phyloP scores from a whole-genome alignment of 495 filamentous ascomycete species.

The Penicillium argentinense region DNA sequence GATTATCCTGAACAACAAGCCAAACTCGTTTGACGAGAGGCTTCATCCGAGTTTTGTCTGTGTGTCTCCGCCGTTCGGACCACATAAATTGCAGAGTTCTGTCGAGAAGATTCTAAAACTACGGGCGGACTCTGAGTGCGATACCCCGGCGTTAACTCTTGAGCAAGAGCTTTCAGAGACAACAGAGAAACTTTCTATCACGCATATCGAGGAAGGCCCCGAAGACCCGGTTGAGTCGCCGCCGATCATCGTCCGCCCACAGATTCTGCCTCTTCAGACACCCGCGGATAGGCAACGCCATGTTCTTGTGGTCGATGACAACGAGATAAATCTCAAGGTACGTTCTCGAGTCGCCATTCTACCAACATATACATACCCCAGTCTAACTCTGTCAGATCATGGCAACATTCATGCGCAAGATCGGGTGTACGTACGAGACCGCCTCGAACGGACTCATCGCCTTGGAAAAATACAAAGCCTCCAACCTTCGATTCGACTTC shows the following conservation, averaged over 20 bases:
- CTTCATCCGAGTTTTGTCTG: constrained; percentile 21
- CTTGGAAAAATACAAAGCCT: constrained; percentile 49
- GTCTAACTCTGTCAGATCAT: constrained; percentile 32
- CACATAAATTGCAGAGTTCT: constrained; percentile 30
- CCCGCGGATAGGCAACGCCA: constrained; percentile 22
- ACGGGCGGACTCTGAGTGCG: too few relatives aligned
- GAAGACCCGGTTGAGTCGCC: not conserved
- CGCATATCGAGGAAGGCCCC: too few relatives aligned
- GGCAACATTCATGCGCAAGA: constrained; percentile 54
- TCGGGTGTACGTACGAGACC: constrained; percentile 47
- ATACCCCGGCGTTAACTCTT: too few relatives aligned
- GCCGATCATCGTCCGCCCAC: too few relatives aligned
- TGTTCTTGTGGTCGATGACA: constrained; percentile 51
- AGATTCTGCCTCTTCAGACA: too few relatives aligned
- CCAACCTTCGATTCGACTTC: constrained; percentile 40
- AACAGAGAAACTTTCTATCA: not conserved
- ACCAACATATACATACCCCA: not conserved
- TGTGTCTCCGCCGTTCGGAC: constrained; percentile 37
- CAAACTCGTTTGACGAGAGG: constrained; percentile 1
- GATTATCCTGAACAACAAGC: constrained; percentile 30
- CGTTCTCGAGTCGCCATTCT: not conserved
- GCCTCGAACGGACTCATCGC: constrained; percentile 61
- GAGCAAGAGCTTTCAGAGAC: too few relatives aligned
- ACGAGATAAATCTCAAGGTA: constrained; percentile 50
- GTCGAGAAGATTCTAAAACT: constrained; percentile 21